phyloP scores from a whole-genome alignment of 2,329 filamentous ascomycete genomes.

The Phyllosticta paracitricarpa region DNA sequence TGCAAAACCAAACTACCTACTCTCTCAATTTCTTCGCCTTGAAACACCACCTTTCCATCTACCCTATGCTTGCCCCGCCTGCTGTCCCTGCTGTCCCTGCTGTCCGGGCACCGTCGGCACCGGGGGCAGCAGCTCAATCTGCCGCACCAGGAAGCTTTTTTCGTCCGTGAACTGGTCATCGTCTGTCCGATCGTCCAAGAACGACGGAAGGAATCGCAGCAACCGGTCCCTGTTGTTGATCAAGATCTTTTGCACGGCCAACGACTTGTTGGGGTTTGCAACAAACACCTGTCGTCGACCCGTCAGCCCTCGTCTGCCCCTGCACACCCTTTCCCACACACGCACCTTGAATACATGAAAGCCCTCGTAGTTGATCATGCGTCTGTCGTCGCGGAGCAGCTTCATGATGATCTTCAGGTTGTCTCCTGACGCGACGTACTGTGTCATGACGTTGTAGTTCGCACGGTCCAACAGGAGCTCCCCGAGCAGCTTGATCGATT shows the following conservation, averaged over 20 bases:
- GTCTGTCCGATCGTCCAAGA: slow-evolving; percentile 88
- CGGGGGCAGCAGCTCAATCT: slow-evolving; percentile 52
- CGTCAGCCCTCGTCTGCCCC: neutral
- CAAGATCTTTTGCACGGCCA: slow-evolving; percentile 87
- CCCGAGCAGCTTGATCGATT: slow-evolving; percentile 93
- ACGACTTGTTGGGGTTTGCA: slow-evolving; percentile 95
- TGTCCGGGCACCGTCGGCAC: slow-evolving; percentile 17
- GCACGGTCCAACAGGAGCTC: slow-evolving; percentile 90
- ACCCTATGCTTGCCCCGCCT: neutral
- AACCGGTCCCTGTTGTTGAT: slow-evolving; percentile 93
- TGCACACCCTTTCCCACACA: neutral
- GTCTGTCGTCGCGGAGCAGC: slow-evolving; percentile 82
- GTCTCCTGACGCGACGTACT: slow-evolving; percentile 89
- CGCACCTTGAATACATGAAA: slow-evolving; percentile 93
- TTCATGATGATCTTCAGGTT: slow-evolving; percentile 99
- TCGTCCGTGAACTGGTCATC: slow-evolving; percentile 99
- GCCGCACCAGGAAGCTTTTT: slow-evolving; percentile 91
- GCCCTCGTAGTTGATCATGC: slow-evolving; percentile 99
- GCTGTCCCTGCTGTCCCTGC: neutral
- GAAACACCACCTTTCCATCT: neutral
- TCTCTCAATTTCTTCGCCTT: neutral
- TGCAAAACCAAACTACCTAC: neutral
- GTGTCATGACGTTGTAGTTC: slow-evolving; percentile 97
- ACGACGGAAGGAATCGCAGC: slow-evolving; percentile 78
- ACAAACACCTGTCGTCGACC: slow-evolving; percentile 63